These are phyloP conservation scores for Phytophthora multivora DNA, from an alignment of 352 stramenopile species.

Conservation along the genomic window DNA sequence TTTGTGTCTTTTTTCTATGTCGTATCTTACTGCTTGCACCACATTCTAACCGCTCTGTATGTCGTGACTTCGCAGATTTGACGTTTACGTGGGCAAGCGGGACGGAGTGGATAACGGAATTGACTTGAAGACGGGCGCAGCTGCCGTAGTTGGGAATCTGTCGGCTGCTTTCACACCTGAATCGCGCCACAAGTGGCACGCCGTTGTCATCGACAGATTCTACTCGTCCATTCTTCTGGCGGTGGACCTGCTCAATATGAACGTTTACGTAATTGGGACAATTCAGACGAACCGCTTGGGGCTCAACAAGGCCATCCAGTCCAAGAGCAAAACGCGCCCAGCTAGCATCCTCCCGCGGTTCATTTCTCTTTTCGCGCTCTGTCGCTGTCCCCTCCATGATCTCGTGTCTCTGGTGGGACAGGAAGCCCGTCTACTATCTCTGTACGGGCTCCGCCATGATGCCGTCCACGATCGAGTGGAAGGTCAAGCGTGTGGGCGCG, in stretches of 20 bases:
- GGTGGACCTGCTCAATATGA: background rate
- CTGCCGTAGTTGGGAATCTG: background rate
- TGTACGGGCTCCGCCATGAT: no score
- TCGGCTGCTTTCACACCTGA: background rate
- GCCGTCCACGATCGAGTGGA: no score
- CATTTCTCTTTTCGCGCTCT: background rate
- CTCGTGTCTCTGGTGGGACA: no score
- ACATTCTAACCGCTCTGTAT: background rate
- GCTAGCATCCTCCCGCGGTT: background rate
- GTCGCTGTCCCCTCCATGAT: no score
- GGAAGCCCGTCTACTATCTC: no score
- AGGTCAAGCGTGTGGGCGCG: no score
- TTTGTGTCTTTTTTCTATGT: no score
- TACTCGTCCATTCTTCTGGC: background rate
- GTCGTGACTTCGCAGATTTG: background rate
- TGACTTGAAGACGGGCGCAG: background rate
- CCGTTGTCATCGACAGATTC: background rate
- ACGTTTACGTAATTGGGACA: background rate
- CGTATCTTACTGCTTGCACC: no score
- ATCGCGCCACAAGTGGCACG: background rate
- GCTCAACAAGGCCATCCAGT: background rate
- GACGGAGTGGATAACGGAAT: background rate
- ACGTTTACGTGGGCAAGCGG: background rate
- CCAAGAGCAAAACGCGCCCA: background rate
- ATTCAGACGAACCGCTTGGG: background rate